Percentiles rank a stretch among this genome's conserved stretches.
Conservation (phyloP, 208 protist species). For the Acanthamoeba polyphaga region DNA sequence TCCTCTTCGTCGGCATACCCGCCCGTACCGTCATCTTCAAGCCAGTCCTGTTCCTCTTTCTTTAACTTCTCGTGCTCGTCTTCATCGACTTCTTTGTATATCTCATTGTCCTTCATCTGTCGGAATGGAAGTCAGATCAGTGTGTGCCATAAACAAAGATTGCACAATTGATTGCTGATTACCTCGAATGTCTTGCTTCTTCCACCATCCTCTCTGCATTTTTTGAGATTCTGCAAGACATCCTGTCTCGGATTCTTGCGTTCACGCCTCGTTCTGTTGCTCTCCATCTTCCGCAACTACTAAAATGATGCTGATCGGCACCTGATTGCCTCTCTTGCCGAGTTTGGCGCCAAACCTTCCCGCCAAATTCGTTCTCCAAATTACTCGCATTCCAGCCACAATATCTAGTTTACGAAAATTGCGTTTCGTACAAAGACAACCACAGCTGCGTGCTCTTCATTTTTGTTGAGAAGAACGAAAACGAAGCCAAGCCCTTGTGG, state of each 20-base stretch:
- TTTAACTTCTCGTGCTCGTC: conserved; percentile 46
- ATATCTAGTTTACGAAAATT: no score
- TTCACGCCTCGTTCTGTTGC: conserved; percentile 6
- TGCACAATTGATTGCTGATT: neutral
- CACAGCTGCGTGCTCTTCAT: neutral
- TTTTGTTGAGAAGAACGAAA: neutral
- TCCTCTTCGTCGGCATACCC: neutral
- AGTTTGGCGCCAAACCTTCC: neutral
- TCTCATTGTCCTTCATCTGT: conserved; percentile 11
- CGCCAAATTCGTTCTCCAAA: neutral
- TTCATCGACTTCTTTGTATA: conserved; percentile 55
- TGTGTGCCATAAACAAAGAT: neutral
- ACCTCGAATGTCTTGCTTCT: conserved; percentile 56
- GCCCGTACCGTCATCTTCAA: conserved; percentile 62
- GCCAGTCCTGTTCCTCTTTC: conserved; percentile 34
- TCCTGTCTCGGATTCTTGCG: conserved; percentile 51
- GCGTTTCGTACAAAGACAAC: no score
- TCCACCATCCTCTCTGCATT: conserved; percentile 26
- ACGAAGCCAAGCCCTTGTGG: neutral
- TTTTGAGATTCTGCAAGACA: conserved; percentile 63
- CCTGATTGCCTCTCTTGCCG: neutral
- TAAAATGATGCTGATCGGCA: neutral
- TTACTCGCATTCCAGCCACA: no score
- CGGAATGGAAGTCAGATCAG: neutral
- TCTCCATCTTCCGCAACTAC: neutral